Evolutionary conservation across 2,329 filamentous ascomycete species (phyloP), one percentile per base, ranked within the genome.

Genomic region (Macrophomina phaseolina): DNA sequence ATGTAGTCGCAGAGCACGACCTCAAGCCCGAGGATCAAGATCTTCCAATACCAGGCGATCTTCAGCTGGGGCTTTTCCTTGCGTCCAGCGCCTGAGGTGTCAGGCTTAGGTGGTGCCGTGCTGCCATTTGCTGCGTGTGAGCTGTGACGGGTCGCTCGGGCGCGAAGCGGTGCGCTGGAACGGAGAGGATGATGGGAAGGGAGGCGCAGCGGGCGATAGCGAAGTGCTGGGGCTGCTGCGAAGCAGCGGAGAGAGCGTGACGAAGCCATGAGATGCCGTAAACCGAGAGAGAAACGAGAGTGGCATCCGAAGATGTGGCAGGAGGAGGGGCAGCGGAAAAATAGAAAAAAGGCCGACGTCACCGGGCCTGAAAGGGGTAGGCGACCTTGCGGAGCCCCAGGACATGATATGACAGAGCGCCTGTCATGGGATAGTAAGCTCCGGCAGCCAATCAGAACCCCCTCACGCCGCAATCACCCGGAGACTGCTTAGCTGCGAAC

Each of bases 1-100:
- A 51, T 30, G 48, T 51, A 51, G 48, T 51, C 48, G 23, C 48
- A 51, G 7, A 51, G 48, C 48, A 51, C 48, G 18, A 51, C 48
- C 18, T 51, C 48, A 3, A 30, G 18, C 18, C 48, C 48, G 18
- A 51, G 48, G 48, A 51, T 51, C 48, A 30, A 8, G 8, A 51
- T 4, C 48, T 51, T 51, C 48, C 48, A 51, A 14, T 51, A 51
- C 48, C 48, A 51, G 4, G 48, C 48, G 9, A 51, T 30, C 48
- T 51, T 51, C 48, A 30, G 48, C 18, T 9, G 9, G 1, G 48
- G 18, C 48, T 51, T 51, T 14, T 51, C 32, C 48, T 51, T 45
- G 42, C 16, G 42, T 18, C 42, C 42, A n/a, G 42, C 42, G 12
- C 3, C 9, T 2, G 16, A 14, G 9, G 42, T 5, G 42, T 45